Evolutionary conservation across 108 stramenopile species (phyloP), one percentile per base, ranked within the genome.

Genomic region (Schizochytrium sp.): DNA sequence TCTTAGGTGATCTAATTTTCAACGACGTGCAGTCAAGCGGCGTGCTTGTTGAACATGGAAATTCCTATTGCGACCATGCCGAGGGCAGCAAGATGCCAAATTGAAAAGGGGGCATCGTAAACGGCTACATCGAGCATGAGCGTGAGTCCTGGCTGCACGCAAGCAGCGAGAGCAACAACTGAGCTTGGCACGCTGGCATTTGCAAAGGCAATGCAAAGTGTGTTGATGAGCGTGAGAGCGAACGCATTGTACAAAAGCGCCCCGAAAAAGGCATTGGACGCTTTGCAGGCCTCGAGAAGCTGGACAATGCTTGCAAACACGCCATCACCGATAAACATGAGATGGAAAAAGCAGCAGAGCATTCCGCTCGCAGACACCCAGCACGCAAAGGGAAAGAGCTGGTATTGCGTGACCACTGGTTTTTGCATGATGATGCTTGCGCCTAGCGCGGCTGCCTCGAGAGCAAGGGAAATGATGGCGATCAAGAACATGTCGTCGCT

Each of bases 41-140:
- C 76, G 76, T 83, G 76, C 23, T 83, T 83, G 45, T 47, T 83
- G 76, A 83, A 83, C 48, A 83, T 47, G 48, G 76, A 83, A 23
- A 83, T 83, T 6, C 76, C 76, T 14, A 12, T 53, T 43, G 76
- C 76, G 25, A 83, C 51, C 45, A 83, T 53, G 45, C 5, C 45
- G 23, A 83, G 51, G 16, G 76, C 76, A 23, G 28, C 76, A 53
- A 83, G 76, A 23, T 83, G 76, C 48, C 48, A 53, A 6, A 83
- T 16, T 6, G 45, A 83, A 53, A 83, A 83, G n/a, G 76, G 76
- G 6, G 76, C 76, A 53, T 45, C 76, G 28, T 83, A 83, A 12
- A 83, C 28, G n/a, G 51, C 48, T 23, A 83, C 76, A 34, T 83
- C 76, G 51, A 83, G 76, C 45, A 83, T 53, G 48, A 83, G 51